Evolutionary conservation across 441 rosid genomes (phyloP), one percentile per base, ranked within the genome.

Genomic region (Populus hybrid): DNA sequence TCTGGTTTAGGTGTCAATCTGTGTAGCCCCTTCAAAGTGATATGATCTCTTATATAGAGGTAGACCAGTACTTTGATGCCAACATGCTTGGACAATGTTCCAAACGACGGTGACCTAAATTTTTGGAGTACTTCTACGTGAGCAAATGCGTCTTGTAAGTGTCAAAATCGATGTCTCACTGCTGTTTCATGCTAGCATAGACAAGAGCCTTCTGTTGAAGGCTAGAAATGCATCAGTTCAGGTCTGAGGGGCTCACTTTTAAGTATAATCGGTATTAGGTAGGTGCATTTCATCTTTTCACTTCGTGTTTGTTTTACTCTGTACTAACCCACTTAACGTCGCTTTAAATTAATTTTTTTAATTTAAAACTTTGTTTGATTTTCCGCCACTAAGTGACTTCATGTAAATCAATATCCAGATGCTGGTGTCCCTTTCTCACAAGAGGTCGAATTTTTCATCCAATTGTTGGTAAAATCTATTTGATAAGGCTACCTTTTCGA

Each of bases 161-260:
- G 90, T 88, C 89, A 32, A 71, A 78, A 78, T 89, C 93, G 69
- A 65, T 88, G 91, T 86, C 85, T 81, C 85, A 26, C 78, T 38
- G 69, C 73, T 80, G 87, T 86, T 86, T 76, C 42, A 53, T 63
- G 75, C 68, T 72, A 36, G 69, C 66, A 2, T 35, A 34, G 79
- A 72, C 80, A 76, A 59, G 53, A 72, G 67, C 66, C 66, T 69
- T 38, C 67, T 35, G 9, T 61, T 35, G 34, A 72, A 70, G 26
- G 16, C 74, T 9, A 46, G 46, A 69, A 46, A 61, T 69, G 28
- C 9, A 32, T 24, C 7, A 8, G 75, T 5, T 9, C 32, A 30
- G 32, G 32, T 0, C 32, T 1, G 12, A 23, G 77, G 81, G 73
- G 24, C 53, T 76, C 75, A 72, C 71, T 75, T 53, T 68, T 35